Evolutionary conservation across 805 yeast species (phyloP), one percentile per base, ranked within the genome.

Genomic region (Barnettozyma populi): DNA sequence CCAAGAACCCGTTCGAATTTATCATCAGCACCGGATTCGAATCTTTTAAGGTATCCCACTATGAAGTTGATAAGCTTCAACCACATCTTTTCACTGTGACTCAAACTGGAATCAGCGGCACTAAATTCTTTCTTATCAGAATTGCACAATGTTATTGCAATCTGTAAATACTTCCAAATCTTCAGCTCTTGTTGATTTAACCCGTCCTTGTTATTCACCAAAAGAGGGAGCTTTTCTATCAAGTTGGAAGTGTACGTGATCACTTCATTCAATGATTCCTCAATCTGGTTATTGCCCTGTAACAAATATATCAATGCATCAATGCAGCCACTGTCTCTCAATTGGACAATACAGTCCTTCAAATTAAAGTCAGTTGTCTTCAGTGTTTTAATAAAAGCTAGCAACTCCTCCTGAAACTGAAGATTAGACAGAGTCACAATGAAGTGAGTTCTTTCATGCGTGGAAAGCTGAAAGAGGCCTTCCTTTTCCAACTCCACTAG

Each of bases 1-100:
- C 66, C 69, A 11, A 72, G 41, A 1, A 64, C 51, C n/a, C 47
- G 53, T 14, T 40, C 16, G 2, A 53, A 44, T 3, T 37, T 23
- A 5, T 40, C 41, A 8, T 46, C 50, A 2, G 23, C 35, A 2
- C 48, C 53, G 1, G 49, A 52, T 21, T 62, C 69, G 19, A 64
- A 60, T 5, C 48, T 47, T 32, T 65, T 67, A 42, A 69, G 62
- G 7, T 68, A 45, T 4, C 56, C 59, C 4, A 75, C 74, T 1
- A 72, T 56, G 2, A 69, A 58, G 36, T 71, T 73, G 8, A 75
- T 60, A 6, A 76, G 53, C 5, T 59, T 52, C 10, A 74, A 52
- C 67, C 79, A 67, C 53, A 75, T 54, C 10, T 55, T 50, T 48
- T 71, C 75, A 39, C 66, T 64, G 20, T 48, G 37, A 2, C 67